phyloP scores from a whole-genome alignment of 148 eudicot genomes.

The Salicornia ramosissima region DNA sequence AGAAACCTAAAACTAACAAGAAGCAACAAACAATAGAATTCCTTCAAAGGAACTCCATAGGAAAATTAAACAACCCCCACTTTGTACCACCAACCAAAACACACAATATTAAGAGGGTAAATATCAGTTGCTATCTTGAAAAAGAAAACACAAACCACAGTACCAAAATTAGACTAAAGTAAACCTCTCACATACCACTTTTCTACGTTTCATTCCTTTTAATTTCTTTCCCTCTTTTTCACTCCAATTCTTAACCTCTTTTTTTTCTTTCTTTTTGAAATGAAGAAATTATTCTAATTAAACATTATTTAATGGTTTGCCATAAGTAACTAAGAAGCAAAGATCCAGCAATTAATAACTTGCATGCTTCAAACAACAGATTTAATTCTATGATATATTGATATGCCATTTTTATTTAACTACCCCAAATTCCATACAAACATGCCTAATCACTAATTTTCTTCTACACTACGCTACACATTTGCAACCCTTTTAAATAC shows the following conservation, averaged over 20 bases:
- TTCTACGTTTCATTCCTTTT: constrained; percentile 23
- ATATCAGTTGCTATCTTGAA: constrained; percentile 22
- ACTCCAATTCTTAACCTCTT: constrained; percentile 23
- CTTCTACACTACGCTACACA: constrained; percentile 18
- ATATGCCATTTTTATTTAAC: background rate
- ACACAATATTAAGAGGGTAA: constrained; percentile 26
- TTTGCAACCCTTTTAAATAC: constrained; percentile 1
- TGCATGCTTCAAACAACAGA: constrained; percentile 4
- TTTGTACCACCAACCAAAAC: constrained; percentile 72
- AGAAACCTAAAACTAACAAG: constrained; percentile 11
- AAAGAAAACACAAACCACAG: constrained; percentile 20
- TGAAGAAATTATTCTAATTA: background rate
- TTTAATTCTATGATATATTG: background rate
- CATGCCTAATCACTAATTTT: background rate
- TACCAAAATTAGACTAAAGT: constrained; percentile 20
- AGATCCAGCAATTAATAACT: constrained; percentile 14
- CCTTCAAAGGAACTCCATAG: constrained; percentile 75
- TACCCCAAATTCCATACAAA: constrained; percentile 13
- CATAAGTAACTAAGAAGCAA: constrained; percentile 26
- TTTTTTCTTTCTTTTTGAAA: background rate
- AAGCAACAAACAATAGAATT: constrained; percentile 38
- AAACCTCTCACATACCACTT: constrained; percentile 23
- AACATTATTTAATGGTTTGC: constrained; percentile 10
- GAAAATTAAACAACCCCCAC: constrained; percentile 61
- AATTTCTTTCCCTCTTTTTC: constrained; percentile 37